A percentile compares a stretch with the other conserved stretches of the same genome.
These are phyloP conservation scores for Mycogone perniciosa DNA, from an alignment of 2,329 filamentous ascomycete genomes.

Conservation along the genomic window DNA sequence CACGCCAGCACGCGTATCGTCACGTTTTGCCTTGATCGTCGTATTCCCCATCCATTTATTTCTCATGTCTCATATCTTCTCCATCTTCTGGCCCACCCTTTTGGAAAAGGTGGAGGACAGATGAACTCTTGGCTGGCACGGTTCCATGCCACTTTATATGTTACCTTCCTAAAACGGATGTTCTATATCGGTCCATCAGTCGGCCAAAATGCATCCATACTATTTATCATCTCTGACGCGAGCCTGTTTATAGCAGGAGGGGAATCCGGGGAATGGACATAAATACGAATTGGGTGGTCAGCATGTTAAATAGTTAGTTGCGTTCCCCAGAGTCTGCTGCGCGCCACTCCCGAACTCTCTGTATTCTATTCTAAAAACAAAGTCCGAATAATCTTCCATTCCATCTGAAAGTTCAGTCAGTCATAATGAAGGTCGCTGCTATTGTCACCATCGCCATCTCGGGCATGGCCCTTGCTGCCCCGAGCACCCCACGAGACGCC, in stretches of 20 bases:
- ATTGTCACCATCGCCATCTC: slow-evolving; percentile 10
- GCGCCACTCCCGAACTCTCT: neutral
- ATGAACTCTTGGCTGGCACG: neutral
- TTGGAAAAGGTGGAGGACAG: neutral
- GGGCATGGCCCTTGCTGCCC: slow-evolving; percentile 10
- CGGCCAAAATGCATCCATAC: slow-evolving; percentile 10
- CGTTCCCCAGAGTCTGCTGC: neutral
- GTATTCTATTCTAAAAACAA: no score
- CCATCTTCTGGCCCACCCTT: no score
- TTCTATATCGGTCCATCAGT: slow-evolving; percentile 9
- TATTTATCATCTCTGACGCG: slow-evolving; percentile 7
- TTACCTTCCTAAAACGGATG: slow-evolving; percentile 9
- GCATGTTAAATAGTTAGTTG: neutral
- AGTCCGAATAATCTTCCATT: neutral
- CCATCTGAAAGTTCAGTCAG: neutral
- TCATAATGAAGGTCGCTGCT: slow-evolving; percentile 11
- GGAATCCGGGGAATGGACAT: slow-evolving; percentile 1
- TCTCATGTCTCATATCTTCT: no score
- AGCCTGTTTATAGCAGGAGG: slow-evolving; percentile 11
- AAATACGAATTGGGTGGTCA: no score
- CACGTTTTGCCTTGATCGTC: no score
- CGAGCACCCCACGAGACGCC: neutral
- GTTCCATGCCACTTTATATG: neutral
- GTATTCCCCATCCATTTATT: no score
- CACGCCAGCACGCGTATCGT: no score